A percentile compares a stretch with the other conserved stretches of the same genome.
phyloP scores from a whole-genome alignment of 2,329 filamentous ascomycete species.

The Meredithiella fracta region DNA sequence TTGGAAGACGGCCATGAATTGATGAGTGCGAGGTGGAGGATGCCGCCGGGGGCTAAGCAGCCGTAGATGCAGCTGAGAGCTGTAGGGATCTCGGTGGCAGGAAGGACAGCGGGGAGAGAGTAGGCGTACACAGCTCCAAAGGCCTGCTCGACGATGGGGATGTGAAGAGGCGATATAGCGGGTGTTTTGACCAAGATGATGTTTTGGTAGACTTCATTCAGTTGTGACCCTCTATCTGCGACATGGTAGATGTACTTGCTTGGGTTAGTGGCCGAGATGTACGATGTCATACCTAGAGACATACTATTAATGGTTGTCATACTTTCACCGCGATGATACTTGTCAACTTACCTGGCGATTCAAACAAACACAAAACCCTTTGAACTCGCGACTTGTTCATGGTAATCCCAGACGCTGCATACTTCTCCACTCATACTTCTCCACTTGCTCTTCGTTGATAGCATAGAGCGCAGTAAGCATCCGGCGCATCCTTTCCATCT shows the following conservation, averaged over 20 bases:
- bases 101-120: slow-evolving; percentile 38
- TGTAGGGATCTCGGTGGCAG: slow-evolving; percentile 37
- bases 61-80: slow-evolving; percentile 41
- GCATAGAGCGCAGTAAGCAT: slow-evolving; percentile 41
- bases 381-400: slow-evolving; percentile 9
- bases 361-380: slow-evolving; percentile 32
- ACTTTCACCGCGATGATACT: neutral
- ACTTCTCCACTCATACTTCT: slow-evolving; percentile 1
- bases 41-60: slow-evolving; percentile 37
- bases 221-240: slow-evolving; percentile 19
- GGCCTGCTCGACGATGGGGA: slow-evolving; percentile 25
- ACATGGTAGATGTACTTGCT: slow-evolving; percentile 29
- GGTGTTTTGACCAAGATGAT: slow-evolving; percentile 26
- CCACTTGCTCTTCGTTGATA: slow-evolving; percentile 19
- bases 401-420: neutral
- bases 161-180: slow-evolving; percentile 21
- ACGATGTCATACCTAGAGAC: slow-evolving; percentile 30
- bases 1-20: slow-evolving; percentile 42
- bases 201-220: slow-evolving; percentile 22
- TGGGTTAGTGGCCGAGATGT: slow-evolving; percentile 30
- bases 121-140: slow-evolving; percentile 37
- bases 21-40: slow-evolving; percentile 43
- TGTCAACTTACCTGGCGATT: slow-evolving; percentile 29
- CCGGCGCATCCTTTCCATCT: slow-evolving; percentile 42
- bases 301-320: neutral